Evolutionary conservation across 257 asterid species (phyloP).

Genomic region (Orobanche coerulescens): DNA sequence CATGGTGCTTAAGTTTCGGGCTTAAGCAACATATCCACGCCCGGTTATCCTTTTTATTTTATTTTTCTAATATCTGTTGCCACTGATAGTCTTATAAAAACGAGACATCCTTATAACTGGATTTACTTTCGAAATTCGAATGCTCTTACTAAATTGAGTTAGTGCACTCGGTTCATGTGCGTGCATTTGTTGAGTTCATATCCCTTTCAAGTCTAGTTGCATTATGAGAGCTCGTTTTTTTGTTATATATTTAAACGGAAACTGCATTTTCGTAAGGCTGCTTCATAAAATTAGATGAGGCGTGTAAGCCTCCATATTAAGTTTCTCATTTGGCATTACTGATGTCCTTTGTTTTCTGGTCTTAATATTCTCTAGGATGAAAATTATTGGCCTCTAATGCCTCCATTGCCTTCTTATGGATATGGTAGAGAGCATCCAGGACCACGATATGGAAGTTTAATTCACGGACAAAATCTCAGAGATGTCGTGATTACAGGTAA

Average conservation of each 20-base stretch:
- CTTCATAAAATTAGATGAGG: neutral
- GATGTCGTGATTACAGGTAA: slow-evolving; percentile 96
- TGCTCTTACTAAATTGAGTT: neutral
- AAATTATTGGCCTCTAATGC: slow-evolving; percentile 90
- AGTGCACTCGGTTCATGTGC: neutral
- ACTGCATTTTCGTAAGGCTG: neutral
- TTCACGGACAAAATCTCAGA: slow-evolving; percentile 90
- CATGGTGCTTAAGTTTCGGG: too few relatives aligned
- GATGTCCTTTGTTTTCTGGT: neutral
- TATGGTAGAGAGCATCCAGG: slow-evolving; percentile 91
- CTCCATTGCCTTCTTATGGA: slow-evolving; percentile 95
- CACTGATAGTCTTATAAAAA: neutral
- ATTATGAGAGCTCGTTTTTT: neutral
- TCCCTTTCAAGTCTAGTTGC: neutral
- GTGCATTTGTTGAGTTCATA: neutral
- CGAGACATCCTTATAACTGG: neutral
- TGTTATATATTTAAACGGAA: neutral
- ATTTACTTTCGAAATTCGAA: neutral
- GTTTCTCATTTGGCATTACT: neutral
- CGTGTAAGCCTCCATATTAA: neutral
- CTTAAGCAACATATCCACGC: too few relatives aligned
- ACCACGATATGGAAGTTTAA: slow-evolving; percentile 89
- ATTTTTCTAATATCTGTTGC: too few relatives aligned
- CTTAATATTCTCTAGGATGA: slow-evolving; percentile 46
- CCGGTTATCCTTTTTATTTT: too few relatives aligned